phyloP scores from a whole-genome alignment of 2,329 filamentous ascomycete genomes.

The Penicillium aurantiogriseum region DNA sequence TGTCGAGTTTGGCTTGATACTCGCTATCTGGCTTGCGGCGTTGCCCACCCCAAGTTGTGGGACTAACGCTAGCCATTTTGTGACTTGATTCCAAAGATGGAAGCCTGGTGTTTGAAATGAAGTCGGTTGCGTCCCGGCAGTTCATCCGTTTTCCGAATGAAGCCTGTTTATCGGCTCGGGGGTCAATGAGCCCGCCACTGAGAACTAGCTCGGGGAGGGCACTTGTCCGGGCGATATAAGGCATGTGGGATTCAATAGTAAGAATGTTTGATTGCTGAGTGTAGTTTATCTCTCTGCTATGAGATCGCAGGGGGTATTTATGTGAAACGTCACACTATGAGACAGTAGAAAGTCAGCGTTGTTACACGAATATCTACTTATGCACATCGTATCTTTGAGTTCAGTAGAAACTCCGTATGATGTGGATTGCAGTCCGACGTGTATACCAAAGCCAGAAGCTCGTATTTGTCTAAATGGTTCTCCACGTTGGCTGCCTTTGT shows the following conservation, averaged over 20 bases:
- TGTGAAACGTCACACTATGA: not conserved
- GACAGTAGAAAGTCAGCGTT: not conserved
- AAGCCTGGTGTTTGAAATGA: constrained; percentile 12
- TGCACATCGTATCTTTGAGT: too few relatives aligned
- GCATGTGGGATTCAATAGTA: constrained; percentile 4
- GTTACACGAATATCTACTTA: not conserved
- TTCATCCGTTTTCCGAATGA: constrained; percentile 12
- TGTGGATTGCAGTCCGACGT: too few relatives aligned
- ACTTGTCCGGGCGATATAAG: constrained; percentile 8
- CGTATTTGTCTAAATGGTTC: too few relatives aligned
- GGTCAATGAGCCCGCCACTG: constrained; percentile 13
- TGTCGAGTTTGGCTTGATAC: constrained; percentile 8
- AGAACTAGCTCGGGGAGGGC: constrained; percentile 12
- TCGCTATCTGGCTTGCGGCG: not conserved
- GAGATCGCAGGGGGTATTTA: not conserved
- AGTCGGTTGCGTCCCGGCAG: constrained; percentile 14
- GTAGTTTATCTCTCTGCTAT: not conserved
- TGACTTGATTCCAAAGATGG: constrained; percentile 4
- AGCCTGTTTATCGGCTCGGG: constrained; percentile 14
- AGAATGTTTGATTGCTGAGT: not conserved
- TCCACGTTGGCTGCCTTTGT: not conserved
- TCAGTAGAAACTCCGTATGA: too few relatives aligned
- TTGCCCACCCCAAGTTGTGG: not conserved
- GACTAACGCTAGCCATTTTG: constrained; percentile 8
- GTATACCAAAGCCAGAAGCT: too few relatives aligned